phyloP scores from a whole-genome alignment of 1,284 basidiomycete species.

The Heterobasidion irregulare region DNA sequence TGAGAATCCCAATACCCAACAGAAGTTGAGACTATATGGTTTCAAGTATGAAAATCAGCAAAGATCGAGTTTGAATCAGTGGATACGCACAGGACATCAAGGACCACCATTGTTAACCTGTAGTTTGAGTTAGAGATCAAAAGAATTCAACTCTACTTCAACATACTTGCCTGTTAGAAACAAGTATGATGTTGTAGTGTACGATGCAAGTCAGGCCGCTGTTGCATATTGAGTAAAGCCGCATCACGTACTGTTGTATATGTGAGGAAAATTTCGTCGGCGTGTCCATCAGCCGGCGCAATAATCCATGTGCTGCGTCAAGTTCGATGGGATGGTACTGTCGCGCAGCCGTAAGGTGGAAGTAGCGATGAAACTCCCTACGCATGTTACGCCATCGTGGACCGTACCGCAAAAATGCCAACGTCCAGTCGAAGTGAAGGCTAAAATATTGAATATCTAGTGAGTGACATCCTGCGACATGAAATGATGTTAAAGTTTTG shows the following conservation, averaged over 20 bases:
- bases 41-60: not conserved
- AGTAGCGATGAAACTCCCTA: no score
- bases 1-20: no score
- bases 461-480: no score
- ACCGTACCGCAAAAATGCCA: no score
- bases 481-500: no score
- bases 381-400: no score
- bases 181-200: not conserved
- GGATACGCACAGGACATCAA: not conserved
- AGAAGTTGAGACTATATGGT: no score
- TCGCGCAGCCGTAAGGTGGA: conserved; percentile 10
- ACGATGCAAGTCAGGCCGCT: no score
- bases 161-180: conserved; percentile 7
- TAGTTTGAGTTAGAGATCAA: not conserved
- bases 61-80: no score
- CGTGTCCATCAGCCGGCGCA: conserved; percentile 15
- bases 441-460: no score
- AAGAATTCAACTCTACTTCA: not conserved
- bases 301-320: conserved; percentile 11
- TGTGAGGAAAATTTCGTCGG: conserved; percentile 10
- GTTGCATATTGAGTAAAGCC: not conserved
- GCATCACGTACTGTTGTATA: conserved; percentile 4
- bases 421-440: no score
- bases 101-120: not conserved
- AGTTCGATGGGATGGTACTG: conserved; percentile 14